phyloP scores from a whole-genome alignment of 148 eudicot species.

The Chenopodium berlandieri region DNA sequence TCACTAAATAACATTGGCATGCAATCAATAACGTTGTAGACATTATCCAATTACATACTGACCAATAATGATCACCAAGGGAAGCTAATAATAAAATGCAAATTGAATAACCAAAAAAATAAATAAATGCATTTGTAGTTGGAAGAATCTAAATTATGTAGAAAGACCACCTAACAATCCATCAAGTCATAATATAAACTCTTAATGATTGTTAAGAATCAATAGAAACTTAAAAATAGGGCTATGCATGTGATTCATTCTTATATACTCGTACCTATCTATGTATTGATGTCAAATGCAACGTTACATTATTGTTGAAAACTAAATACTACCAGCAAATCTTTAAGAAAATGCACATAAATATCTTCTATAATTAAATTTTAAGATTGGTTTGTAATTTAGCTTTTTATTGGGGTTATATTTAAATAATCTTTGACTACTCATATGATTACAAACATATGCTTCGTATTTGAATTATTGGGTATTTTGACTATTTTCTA shows the following conservation, averaged over 20 bases:
- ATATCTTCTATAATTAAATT: too few species aligned
- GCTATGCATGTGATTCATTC: conserved; percentile 18
- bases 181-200: neutral
- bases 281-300: neutral
- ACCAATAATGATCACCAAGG: neutral
- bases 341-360: neutral
- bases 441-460: too few species aligned
- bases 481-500: too few species aligned
- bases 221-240: neutral
- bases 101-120: neutral
- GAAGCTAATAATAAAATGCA: too few species aligned
- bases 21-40: too few species aligned
- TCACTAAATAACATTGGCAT: too few species aligned
- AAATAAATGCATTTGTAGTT: conserved; percentile 6
- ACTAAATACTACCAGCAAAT: conserved; percentile 9
- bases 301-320: conserved; percentile 4
- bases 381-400: neutral
- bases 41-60: too few species aligned
- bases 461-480: too few species aligned
- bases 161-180: neutral
- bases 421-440: too few species aligned
- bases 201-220: neutral
- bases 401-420: neutral
- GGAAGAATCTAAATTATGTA: conserved; percentile 20
- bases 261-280: neutral